These are phyloP conservation scores for Heracleum sosnowskyi DNA, from an alignment of 129 eudicot species.

Conservation along the genomic window DNA sequence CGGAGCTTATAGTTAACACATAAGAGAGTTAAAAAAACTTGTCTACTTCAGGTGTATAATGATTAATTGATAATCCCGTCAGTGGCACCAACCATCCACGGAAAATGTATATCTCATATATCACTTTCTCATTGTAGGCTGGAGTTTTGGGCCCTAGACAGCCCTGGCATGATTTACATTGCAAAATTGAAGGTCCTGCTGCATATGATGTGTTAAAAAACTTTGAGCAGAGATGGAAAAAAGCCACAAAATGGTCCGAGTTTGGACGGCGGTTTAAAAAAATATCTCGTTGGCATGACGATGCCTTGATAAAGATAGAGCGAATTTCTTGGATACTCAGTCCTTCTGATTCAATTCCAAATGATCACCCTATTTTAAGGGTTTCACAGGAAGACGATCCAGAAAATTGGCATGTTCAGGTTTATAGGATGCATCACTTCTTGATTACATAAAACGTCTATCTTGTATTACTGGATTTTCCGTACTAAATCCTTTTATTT, in stretches of 20 bases:
- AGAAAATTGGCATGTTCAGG: conserved; percentile 79
- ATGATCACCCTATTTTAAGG: conserved; percentile 31
- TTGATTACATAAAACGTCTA: background rate
- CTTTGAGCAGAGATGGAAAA: conserved; percentile 77
- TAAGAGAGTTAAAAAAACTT: background rate
- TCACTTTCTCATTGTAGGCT: conserved; percentile 28
- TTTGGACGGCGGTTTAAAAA: conserved; percentile 37
- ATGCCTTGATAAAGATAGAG: conserved; percentile 43
- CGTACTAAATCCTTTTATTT: conserved; percentile 9
- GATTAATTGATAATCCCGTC: background rate
- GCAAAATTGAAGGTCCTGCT: conserved; percentile 76
- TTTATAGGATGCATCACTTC: conserved; percentile 7
- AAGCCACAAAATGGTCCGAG: conserved; percentile 49
- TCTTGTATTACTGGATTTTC: background rate
- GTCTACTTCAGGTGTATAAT: background rate
- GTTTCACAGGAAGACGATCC: conserved; percentile 47
- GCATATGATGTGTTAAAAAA: conserved; percentile 70
- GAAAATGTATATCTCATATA: conserved; percentile 5
- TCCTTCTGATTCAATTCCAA: conserved; percentile 26
- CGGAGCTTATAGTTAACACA: no score
- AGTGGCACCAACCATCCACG: background rate
- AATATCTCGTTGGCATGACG: conserved; percentile 58
- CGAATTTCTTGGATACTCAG: conserved; percentile 55
- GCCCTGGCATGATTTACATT: conserved; percentile 78
- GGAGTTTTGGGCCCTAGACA: conserved; percentile 54